Conservation (phyloP, 2,329 filamentous ascomycete species). For the Talaromyces sp. region DNA sequence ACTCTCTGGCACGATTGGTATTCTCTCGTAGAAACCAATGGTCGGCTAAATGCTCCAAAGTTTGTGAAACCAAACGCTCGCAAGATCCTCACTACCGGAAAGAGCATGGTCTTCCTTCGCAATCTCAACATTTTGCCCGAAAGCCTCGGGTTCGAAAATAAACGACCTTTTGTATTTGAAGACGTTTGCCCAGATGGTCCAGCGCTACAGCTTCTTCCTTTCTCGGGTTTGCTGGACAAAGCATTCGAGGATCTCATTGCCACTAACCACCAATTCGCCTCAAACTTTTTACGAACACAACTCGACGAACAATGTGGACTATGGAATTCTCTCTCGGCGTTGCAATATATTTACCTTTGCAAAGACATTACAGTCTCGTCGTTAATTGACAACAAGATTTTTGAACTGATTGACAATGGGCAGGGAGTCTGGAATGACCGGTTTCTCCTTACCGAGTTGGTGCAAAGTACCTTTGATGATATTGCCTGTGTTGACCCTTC, state of each 20-base stretch:
- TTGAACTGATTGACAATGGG: constrained; percentile 65
- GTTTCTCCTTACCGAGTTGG: constrained; percentile 73
- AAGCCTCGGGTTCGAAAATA: constrained; percentile 30
- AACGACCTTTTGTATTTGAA: constrained; percentile 25
- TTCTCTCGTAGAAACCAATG: constrained; percentile 55
- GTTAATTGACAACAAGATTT: constrained; percentile 63
- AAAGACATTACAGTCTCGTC: constrained; percentile 66
- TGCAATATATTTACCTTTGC: constrained; percentile 73
- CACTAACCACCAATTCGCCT: constrained; percentile 67
- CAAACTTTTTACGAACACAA: constrained; percentile 59
- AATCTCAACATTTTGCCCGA: constrained; percentile 52
- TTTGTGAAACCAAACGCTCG: constrained; percentile 67
- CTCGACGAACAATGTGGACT: constrained; percentile 69
- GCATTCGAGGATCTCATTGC: constrained; percentile 74
- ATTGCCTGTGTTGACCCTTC: constrained; percentile 54
- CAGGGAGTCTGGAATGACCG: constrained; percentile 69
- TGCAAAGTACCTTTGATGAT: constrained; percentile 64
- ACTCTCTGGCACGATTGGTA: constrained; percentile 76
- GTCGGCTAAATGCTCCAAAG: constrained; percentile 62
- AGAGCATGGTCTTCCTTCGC: constrained; percentile 80
- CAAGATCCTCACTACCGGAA: constrained; percentile 81
- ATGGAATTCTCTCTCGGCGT: constrained; percentile 57
- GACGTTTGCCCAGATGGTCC: constrained; percentile 36
- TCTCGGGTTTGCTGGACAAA: constrained; percentile 64
- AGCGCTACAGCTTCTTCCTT: constrained; percentile 29